A percentile compares a stretch with the other conserved stretches of the same genome.
Evolutionary conservation across 2,329 filamentous ascomycete species (phyloP).

Genomic region (Sarocladiaceae sp.): DNA sequence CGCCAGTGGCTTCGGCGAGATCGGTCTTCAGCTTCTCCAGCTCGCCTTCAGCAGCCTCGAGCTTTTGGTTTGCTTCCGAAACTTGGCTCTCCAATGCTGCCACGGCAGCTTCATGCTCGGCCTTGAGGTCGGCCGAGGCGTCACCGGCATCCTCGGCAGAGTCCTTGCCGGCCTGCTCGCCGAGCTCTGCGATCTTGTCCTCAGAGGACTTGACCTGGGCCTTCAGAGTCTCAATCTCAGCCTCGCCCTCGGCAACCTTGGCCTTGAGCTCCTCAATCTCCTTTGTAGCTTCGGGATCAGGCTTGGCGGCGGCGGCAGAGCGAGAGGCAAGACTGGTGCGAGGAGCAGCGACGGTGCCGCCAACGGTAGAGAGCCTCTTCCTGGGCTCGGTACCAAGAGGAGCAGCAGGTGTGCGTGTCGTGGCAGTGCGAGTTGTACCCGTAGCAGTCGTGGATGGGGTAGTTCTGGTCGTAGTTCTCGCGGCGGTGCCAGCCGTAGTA

Average conservation of each 20-base stretch:
- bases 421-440: conserved; percentile 28
- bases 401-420: conserved; percentile 32
- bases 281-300: conserved; percentile 42
- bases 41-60: conserved; percentile 46
- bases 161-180: conserved; percentile 42
- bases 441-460: conserved; percentile 22
- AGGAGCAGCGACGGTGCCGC: conserved; percentile 31
- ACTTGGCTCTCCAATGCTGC: conserved; percentile 43
- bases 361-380: conserved; percentile 53
- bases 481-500: conserved; percentile 23
- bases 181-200: conserved; percentile 49
- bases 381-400: conserved; percentile 41
- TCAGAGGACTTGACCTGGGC: conserved; percentile 51
- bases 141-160: conserved; percentile 26
- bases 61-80: conserved; percentile 44
- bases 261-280: conserved; percentile 57
- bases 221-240: conserved; percentile 53
- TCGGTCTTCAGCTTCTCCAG: conserved; percentile 47
- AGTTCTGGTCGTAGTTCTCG: conserved; percentile 29
- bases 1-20: conserved; percentile 40
- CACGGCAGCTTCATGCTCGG: conserved; percentile 45
- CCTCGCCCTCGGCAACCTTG: conserved; percentile 54
- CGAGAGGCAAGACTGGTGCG: conserved; percentile 30
- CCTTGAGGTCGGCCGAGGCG: conserved; percentile 40
- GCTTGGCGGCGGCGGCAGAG: conserved; percentile 25